Conservation (phyloP, 257 asterid species). For the Vinca minor region DNA sequence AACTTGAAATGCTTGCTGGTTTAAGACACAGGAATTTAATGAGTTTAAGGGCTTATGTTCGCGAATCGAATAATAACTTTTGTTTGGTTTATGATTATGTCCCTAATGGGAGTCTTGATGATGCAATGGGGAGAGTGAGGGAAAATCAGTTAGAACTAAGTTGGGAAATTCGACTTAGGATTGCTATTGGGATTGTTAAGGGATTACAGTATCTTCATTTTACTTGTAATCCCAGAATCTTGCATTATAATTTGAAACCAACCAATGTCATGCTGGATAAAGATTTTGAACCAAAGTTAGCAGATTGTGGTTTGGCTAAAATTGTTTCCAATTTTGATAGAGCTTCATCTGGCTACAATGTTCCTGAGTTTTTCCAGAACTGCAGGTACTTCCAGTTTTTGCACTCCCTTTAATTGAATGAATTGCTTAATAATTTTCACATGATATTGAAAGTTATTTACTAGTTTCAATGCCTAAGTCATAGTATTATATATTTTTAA, state of each 20-base stretch:
- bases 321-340: constrained; percentile 45
- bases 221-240: constrained; percentile 47
- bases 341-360: constrained; percentile 45
- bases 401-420: neutral
- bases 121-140: constrained; percentile 59
- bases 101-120: constrained; percentile 71
- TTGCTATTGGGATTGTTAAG: constrained; percentile 73
- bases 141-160: constrained; percentile 54
- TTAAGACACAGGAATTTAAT: constrained; percentile 79
- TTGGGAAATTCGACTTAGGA: constrained; percentile 72
- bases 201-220: constrained; percentile 83
- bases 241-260: constrained; percentile 82
- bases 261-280: constrained; percentile 74
- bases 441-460: no score
- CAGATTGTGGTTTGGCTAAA: constrained; percentile 65
- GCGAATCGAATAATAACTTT: constrained; percentile 45
- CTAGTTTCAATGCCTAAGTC: no score
- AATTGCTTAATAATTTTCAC: neutral
- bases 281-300: constrained; percentile 66
- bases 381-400: constrained; percentile 40
- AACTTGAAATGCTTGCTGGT: constrained; percentile 52
- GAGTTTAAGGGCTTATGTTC: constrained; percentile 78
- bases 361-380: constrained; percentile 66
- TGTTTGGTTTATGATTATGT: constrained; percentile 63
- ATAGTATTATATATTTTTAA: no score